phyloP scores from a whole-genome alignment of 768 basidiomycete genomes.

The Goffeauzyma gilvescens region DNA sequence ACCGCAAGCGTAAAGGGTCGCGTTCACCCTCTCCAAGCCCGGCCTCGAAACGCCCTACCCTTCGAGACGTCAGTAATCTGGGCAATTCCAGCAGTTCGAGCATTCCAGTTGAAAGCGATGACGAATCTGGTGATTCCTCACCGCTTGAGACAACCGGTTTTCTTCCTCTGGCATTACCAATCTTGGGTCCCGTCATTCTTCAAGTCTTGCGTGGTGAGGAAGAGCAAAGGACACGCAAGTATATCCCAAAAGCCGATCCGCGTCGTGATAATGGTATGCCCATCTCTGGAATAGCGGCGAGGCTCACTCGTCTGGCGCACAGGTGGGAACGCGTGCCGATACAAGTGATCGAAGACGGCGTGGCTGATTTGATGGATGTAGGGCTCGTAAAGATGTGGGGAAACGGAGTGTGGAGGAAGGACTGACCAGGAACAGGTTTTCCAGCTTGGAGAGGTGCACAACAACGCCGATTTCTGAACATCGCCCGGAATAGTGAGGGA shows the following conservation, averaged over 20 bases:
- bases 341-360: conserved; percentile 6
- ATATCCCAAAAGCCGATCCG: conserved; percentile 1
- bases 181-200: conserved; percentile 6
- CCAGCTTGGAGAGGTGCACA: too few relatives aligned
- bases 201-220: conserved; percentile 7
- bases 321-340: conserved; percentile 7
- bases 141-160: not conserved
- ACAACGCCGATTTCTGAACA: too few relatives aligned
- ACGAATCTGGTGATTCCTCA: not conserved
- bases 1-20: too few relatives aligned
- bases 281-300: not conserved
- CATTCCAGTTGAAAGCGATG: not conserved
- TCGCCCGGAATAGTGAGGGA: too few relatives aligned
- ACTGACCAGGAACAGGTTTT: too few relatives aligned
- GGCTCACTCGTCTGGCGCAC: conserved; percentile 4
- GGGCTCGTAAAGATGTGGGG: not conserved
- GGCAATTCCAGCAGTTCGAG: too few relatives aligned
- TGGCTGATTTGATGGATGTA: conserved; percentile 5
- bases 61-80: too few relatives aligned
- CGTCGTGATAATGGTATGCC: conserved; percentile 3
- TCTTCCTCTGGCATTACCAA: conserved; percentile 4
- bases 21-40: too few relatives aligned
- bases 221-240: not conserved
- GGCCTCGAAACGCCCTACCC: too few relatives aligned
- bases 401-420: conserved; percentile 6